Evolutionary conservation across 306 rosid genomes (phyloP).

Genomic region (Geum urbanum): DNA sequence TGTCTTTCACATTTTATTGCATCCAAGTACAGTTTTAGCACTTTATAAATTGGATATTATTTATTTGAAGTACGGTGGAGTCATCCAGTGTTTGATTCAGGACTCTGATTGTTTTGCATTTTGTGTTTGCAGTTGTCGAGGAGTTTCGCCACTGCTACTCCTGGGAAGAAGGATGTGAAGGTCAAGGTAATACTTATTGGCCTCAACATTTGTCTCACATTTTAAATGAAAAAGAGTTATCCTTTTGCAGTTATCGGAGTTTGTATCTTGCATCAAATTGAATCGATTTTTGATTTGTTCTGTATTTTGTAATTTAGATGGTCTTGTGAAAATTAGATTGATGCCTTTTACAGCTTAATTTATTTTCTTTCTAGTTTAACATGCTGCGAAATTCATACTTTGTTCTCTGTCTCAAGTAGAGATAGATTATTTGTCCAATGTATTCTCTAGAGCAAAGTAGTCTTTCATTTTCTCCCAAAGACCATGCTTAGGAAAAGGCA

Average conservation of each 20-base stretch:
- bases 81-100: background rate
- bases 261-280: background rate
- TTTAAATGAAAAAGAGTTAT: background rate
- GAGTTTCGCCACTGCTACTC: constrained; percentile 39
- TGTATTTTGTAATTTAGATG: background rate
- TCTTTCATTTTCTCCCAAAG: background rate
- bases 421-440: too few species aligned
- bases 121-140: constrained; percentile 58
- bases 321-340: background rate
- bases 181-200: constrained; percentile 53
- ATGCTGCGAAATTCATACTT: background rate
- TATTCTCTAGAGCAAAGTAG: background rate
- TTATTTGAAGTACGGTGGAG: background rate
- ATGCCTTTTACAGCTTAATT: background rate
- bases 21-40: background rate
- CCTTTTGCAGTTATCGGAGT: background rate
- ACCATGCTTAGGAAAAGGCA: background rate
- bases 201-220: background rate
- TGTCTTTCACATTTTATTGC: background rate
- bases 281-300: background rate
- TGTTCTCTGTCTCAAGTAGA: background rate
- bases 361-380: background rate
- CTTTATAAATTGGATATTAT: background rate
- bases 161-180: constrained; percentile 49
- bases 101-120: constrained; percentile 18